These are phyloP conservation scores for Mrakia gelida DNA, from an alignment of 768 basidiomycete species.

Conservation along the genomic window DNA sequence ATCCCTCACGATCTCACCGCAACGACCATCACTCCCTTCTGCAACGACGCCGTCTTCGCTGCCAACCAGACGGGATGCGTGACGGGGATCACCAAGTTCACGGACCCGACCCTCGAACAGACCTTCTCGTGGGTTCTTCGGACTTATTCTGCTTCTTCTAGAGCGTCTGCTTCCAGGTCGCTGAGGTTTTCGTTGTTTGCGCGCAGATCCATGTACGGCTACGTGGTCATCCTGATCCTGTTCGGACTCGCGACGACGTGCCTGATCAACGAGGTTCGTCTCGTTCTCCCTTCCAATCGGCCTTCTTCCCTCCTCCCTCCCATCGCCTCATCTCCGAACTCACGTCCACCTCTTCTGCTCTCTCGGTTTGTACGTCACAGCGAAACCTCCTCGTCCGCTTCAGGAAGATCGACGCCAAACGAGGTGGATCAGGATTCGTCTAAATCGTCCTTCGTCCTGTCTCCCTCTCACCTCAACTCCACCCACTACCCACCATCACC, in stretches of 20 bases:
- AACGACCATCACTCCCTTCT: conserved; percentile 51
- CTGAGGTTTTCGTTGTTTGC: no score
- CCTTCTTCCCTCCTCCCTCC: not conserved
- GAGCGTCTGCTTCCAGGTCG: no score
- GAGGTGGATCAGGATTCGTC: conserved; percentile 21
- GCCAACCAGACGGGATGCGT: conserved; percentile 41
- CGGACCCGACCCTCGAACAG: conserved; percentile 70
- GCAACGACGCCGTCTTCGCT: conserved; percentile 63
- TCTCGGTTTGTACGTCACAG: no score
- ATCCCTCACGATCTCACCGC: conserved; percentile 36
- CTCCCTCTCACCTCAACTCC: not conserved
- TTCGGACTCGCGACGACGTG: conserved; percentile 77
- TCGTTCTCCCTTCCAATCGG: not conserved
- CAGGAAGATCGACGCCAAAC: conserved; percentile 20
- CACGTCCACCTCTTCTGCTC: no score
- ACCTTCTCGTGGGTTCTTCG: conserved; percentile 73
- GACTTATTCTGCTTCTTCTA: not conserved
- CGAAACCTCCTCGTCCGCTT: conserved; percentile 16
- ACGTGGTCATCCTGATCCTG: conserved; percentile 69
- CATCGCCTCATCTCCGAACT: no score
- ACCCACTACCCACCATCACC: no score
- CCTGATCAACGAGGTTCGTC: conserved; percentile 68
- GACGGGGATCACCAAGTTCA: conserved; percentile 46
- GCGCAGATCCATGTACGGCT: conserved; percentile 61
- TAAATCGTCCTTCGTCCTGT: not conserved